These are phyloP conservation scores for Sporisorium exsertum DNA, from an alignment of 1,284 basidiomycete species.

Conservation along the genomic window DNA sequence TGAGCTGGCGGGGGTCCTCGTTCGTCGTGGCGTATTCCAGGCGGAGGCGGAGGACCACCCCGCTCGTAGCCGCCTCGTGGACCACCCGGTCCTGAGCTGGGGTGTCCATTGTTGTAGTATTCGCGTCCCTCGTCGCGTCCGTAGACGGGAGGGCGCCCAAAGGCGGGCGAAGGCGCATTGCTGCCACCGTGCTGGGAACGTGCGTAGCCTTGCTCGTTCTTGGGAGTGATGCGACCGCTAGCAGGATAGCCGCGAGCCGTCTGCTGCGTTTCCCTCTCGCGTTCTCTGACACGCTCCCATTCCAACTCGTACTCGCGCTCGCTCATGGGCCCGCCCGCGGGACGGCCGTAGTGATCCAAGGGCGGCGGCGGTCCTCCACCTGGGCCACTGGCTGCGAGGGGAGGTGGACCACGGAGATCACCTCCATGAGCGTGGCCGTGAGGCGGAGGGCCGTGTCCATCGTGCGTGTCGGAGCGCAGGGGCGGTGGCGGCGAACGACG, in stretches of 20 bases:
- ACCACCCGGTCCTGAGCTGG: constrained; percentile 27
- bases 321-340: constrained; percentile 39
- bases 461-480: constrained; percentile 34
- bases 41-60: constrained; percentile 10
- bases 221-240: constrained; percentile 51
- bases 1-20: constrained; percentile 35
- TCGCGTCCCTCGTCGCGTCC: constrained; percentile 44
- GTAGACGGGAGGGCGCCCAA: constrained; percentile 46
- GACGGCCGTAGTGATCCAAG: constrained; percentile 47
- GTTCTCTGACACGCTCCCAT: constrained; percentile 51
- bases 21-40: constrained; percentile 39
- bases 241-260: constrained; percentile 37
- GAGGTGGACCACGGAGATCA: constrained; percentile 39
- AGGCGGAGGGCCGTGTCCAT: constrained; percentile 22
- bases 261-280: constrained; percentile 46
- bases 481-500: constrained; percentile 44
- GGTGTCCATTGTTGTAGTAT: constrained; percentile 42
- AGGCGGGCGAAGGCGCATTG: constrained; percentile 52
- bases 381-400: constrained; percentile 27
- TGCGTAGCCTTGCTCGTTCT: constrained; percentile 44
- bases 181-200: constrained; percentile 51
- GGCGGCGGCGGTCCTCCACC: constrained; percentile 45
- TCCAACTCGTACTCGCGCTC: constrained; percentile 54
- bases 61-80: constrained; percentile 41
- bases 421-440: constrained; percentile 27